Evolutionary conservation across 2,329 filamentous ascomycete species (phyloP).

Genomic region (Aspergillus japonicus): DNA sequence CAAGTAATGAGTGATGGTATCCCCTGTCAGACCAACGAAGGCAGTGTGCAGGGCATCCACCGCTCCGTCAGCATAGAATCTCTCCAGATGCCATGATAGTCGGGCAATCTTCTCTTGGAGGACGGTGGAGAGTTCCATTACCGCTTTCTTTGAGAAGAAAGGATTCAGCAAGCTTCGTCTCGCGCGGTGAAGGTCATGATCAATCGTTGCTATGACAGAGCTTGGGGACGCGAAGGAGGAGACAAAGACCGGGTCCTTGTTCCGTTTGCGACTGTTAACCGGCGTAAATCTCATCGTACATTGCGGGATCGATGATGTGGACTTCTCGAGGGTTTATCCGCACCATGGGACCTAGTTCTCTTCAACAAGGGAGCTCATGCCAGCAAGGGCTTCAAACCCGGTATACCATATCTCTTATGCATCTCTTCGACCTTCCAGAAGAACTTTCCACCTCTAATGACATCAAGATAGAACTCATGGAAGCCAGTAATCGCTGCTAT

Average conservation of each 20-base stretch:
- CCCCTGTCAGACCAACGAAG: constrained; percentile 1
- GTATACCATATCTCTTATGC: constrained; percentile 35
- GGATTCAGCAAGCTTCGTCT: background rate
- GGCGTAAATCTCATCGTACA: constrained; percentile 33
- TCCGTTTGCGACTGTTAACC: constrained; percentile 12
- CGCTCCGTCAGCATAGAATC: background rate
- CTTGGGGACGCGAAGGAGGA: constrained; percentile 12
- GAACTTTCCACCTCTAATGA: constrained; percentile 30
- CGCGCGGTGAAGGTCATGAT: constrained; percentile 38
- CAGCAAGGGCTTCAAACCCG: too few species aligned
- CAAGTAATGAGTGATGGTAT: constrained; percentile 2
- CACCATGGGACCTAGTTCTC: constrained; percentile 16
- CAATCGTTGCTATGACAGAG: constrained; percentile 33
- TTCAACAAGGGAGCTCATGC: too few species aligned
- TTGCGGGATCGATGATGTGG: constrained; percentile 34
- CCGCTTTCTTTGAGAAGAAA: background rate
- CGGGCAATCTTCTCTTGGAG: background rate
- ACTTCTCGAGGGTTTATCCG: constrained; percentile 37
- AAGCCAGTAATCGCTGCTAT: constrained; percentile 31
- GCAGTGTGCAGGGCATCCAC: background rate
- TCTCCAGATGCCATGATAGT: background rate
- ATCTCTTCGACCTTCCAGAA: constrained; percentile 27
- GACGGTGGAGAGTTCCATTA: background rate
- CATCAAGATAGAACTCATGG: constrained; percentile 36
- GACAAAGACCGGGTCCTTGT: constrained; percentile 22